Evolutionary conservation across 345 rosid species (phyloP).

Genomic region (Populus deltoides): DNA sequence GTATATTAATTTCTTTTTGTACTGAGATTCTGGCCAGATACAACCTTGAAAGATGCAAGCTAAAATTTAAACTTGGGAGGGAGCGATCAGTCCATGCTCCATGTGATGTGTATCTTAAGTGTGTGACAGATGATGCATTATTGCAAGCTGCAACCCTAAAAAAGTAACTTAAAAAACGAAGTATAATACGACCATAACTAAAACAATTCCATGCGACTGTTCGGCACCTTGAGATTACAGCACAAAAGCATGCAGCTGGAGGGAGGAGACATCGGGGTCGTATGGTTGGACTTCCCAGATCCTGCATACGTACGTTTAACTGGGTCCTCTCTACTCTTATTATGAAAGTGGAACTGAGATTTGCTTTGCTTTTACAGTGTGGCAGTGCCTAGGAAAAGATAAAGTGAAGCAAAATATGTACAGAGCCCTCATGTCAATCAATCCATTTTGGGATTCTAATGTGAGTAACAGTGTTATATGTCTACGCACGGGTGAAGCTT

Average conservation of each 20-base stretch:
- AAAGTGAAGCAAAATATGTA: constrained; percentile 12
- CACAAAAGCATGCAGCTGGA: not conserved
- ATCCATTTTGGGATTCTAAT: not conserved
- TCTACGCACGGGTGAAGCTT: constrained; percentile 10
- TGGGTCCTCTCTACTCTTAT: not conserved
- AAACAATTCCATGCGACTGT: not conserved
- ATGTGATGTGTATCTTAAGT: too few species aligned
- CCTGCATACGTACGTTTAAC: not conserved
- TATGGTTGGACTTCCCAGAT: not conserved
- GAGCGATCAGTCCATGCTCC: too few species aligned
- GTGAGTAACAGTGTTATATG: not conserved
- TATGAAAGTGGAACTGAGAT: constrained; percentile 19
- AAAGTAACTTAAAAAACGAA: too few species aligned
- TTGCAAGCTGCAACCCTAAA: too few species aligned
- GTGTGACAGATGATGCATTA: too few species aligned
- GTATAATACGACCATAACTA: not conserved
- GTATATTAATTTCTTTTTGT: too few species aligned
- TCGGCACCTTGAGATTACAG: not conserved
- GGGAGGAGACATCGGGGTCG: not conserved
- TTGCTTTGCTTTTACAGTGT: constrained; percentile 21
- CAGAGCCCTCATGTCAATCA: constrained; percentile 21
- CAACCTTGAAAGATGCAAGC: too few species aligned
- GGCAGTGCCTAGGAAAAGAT: constrained; percentile 11
- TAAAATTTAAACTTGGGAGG: too few species aligned
- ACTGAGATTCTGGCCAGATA: too few species aligned